Evolutionary conservation across 2,329 filamentous ascomycete species (phyloP), one percentile per base, ranked within the genome.

Genomic region (Trichoderma sp.): DNA sequence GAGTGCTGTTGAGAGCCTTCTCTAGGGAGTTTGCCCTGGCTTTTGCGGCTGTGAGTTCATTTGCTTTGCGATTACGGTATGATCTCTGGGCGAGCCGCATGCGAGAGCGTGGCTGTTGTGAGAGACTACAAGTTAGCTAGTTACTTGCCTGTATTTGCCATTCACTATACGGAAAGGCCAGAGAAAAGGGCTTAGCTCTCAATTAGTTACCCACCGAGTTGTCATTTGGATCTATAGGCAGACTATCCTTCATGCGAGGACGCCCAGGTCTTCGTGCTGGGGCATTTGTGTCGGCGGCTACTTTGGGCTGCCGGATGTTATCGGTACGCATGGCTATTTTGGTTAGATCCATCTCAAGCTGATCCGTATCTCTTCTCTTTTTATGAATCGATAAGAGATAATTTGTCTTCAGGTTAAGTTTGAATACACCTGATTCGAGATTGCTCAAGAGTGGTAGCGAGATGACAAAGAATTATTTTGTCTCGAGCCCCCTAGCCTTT

Each of bases 81-180:
- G 68, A 69, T 37, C 68, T 55, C 55, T 69, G 68, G 16, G 68
- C 68, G 24, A 69, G 62, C 31, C 68, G 62, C 62, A 69, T 66
- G 11, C 68, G 60, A 19, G 62, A 31, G 3, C 65, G 53, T 11
- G 55, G 53, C 68, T 69, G 33, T 35, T 35, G 33, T 35, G 58
- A 16, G 47, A 10, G 11, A 16, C 33, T 21, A 14, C 31, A 35
- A 5, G 21, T 52, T 37, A 49, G n/a, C 56, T 11, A 35, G 11
- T 2, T 47, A 19, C n/a, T 40, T 29, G 24, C 33, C n/a, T n/a
- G n/a, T n/a, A 4, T 3, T 64, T 21, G 13, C 1, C 7, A n/a
- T 8, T n/a, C n/a, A 4, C 5, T 49, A 27, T 13, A 13, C 40
- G 19, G 14, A 13, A 27, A 3, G 31, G 11, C 29, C 2, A 53